Evolutionary conservation across 495 filamentous ascomycete genomes (phyloP).

Genomic region (Lentithecium fluviatile): DNA sequence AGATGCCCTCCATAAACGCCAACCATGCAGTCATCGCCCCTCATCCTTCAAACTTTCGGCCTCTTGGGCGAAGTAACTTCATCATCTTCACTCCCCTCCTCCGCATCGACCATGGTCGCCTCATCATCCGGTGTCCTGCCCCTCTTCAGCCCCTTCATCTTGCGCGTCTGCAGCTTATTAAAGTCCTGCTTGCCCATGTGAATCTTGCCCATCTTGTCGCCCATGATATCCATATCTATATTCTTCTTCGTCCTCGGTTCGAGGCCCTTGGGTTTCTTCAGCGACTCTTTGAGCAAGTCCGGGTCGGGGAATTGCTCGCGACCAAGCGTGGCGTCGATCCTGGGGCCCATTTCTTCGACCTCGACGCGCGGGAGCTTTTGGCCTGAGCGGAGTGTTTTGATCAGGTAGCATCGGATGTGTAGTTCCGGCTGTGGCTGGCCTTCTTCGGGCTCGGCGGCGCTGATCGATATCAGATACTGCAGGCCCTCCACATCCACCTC

Average conservation of each 20-base stretch:
- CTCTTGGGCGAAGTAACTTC: constrained; percentile 24
- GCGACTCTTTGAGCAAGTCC: constrained; percentile 79
- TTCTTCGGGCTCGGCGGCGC: constrained; percentile 66
- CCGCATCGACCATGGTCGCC: constrained; percentile 4
- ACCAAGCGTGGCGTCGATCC: constrained; percentile 89
- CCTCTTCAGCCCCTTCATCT: constrained; percentile 99
- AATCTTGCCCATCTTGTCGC: constrained; percentile 93
- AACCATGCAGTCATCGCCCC: constrained; percentile 2
- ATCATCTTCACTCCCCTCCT: constrained; percentile 3
- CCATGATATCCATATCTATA: constrained; percentile 81
- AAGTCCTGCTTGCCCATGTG: constrained; percentile 92
- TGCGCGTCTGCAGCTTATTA: constrained; percentile 81
- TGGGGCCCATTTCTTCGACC: constrained; percentile 90
- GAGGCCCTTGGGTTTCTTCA: constrained; percentile 74
- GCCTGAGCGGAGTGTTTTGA: constrained; percentile 80
- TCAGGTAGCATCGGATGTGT: constrained; percentile 79
- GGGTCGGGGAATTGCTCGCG: constrained; percentile 74
- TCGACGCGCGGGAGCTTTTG: constrained; percentile 87
- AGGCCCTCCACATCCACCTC: constrained; percentile 92
- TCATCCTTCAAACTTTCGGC: neutral
- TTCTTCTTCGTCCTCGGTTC: constrained; percentile 89
- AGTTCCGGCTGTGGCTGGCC: constrained; percentile 64
- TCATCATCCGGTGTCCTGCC: constrained; percentile 48
- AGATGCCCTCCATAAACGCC: constrained; percentile 14
- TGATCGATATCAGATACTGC: constrained; percentile 80